Evolutionary conservation across 2,329 filamentous ascomycete genomes (phyloP).

Genomic region (Calonectria multiphialidica): DNA sequence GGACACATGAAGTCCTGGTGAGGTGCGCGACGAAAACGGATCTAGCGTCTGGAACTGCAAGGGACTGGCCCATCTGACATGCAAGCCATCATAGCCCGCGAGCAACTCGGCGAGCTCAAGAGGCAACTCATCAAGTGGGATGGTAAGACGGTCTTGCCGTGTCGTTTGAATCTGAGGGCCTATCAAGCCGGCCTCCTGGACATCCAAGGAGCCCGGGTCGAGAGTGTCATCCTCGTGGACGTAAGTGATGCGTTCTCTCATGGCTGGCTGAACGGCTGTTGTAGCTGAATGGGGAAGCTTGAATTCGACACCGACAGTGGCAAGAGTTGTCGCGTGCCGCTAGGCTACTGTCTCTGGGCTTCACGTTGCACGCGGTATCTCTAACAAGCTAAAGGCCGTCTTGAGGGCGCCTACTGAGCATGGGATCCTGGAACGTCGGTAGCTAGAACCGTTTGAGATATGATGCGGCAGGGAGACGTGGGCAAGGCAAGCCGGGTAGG

Average conservation of each 20-base stretch:
- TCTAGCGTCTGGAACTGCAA: slow-evolving; percentile 68
- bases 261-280: slow-evolving; percentile 48
- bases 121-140: slow-evolving; percentile 81
- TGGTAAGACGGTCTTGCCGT: slow-evolving; percentile 83
- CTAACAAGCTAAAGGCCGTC: slow-evolving; percentile 14
- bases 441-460: background rate
- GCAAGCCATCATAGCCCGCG: slow-evolving; percentile 75
- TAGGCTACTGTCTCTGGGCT: background rate
- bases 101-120: slow-evolving; percentile 73
- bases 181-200: slow-evolving; percentile 68
- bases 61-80: slow-evolving; percentile 82
- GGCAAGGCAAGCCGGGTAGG: background rate
- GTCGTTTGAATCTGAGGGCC: slow-evolving; percentile 71
- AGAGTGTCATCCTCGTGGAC: slow-evolving; percentile 76
- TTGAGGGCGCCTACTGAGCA: background rate
- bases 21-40: slow-evolving; percentile 80
- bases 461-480: background rate
- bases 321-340: slow-evolving; percentile 35
- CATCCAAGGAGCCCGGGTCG: slow-evolving; percentile 71
- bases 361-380: slow-evolving; percentile 10
- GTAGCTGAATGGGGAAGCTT: slow-evolving; percentile 11
- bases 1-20: slow-evolving; percentile 86
- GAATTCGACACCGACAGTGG: slow-evolving; percentile 1
- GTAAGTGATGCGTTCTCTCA: slow-evolving; percentile 87
- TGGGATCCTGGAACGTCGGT: background rate